Conservation (phyloP, 129 eudicot genomes). For the Pittosporum tobira region DNA sequence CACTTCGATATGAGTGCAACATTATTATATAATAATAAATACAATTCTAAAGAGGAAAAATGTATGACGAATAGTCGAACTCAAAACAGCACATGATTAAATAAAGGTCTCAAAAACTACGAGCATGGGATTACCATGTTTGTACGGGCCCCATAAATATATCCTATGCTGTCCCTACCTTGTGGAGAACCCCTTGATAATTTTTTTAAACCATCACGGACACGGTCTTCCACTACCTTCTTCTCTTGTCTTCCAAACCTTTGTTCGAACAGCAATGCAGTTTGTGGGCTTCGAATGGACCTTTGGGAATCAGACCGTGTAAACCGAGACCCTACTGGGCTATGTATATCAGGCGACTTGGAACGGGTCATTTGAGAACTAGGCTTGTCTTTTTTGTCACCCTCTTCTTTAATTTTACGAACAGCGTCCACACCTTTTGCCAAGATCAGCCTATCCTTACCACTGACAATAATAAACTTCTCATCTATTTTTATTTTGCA, state of each 20-base stretch:
- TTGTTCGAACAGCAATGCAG: conserved; percentile 32
- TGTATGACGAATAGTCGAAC: too few species aligned
- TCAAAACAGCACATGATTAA: too few species aligned
- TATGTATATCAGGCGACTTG: conserved; percentile 59
- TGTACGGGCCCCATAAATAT: conserved; percentile 16
- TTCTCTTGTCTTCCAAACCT: conserved; percentile 69
- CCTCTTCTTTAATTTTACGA: conserved; percentile 68
- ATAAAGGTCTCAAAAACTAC: too few species aligned
- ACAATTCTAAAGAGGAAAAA: too few species aligned
- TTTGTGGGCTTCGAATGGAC: conserved; percentile 49
- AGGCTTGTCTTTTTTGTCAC: conserved; percentile 38
- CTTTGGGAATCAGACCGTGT: conserved; percentile 57
- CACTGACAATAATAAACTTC: conserved; percentile 87
- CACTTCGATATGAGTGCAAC: too few species aligned
- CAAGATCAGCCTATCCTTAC: conserved; percentile 75
- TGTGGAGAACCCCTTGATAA: conserved; percentile 57
- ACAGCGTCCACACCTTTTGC: conserved; percentile 91
- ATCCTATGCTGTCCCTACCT: conserved; percentile 49
- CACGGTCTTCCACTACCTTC: conserved; percentile 59
- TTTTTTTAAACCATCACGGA: conserved; percentile 60
- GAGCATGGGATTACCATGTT: too few species aligned
- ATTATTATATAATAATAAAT: too few species aligned
- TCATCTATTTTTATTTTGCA: conserved; percentile 85
- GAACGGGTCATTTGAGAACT: conserved; percentile 37
- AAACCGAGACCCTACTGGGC: conserved; percentile 46